These are phyloP conservation scores for Trichoderma erinaceum DNA, from an alignment of 495 filamentous ascomycete genomes.

Conservation along the genomic window DNA sequence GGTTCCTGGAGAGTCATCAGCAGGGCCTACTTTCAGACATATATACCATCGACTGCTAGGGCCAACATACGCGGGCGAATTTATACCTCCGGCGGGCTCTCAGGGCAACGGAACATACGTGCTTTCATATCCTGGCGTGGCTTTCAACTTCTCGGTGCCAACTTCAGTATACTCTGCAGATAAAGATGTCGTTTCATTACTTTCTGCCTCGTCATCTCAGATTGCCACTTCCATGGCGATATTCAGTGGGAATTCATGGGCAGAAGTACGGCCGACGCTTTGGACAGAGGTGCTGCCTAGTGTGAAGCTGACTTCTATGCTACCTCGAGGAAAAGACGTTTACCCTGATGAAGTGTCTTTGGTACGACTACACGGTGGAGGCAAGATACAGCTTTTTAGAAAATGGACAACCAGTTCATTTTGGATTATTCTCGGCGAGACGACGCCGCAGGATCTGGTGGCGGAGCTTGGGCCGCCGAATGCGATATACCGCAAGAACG, in stretches of 20 bases:
- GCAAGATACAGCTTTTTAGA: constrained; percentile 69
- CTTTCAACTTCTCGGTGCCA: constrained; percentile 81
- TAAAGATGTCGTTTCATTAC: constrained; percentile 77
- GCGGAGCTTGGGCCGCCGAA: constrained; percentile 90
- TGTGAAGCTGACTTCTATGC: constrained; percentile 46
- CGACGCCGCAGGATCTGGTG: constrained; percentile 83
- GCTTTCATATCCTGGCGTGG: constrained; percentile 87
- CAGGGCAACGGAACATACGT: constrained; percentile 59
- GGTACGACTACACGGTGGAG: constrained; percentile 65
- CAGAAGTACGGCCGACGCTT: constrained; percentile 65
- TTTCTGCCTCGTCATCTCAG: constrained; percentile 70
- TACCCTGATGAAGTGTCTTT: constrained; percentile 75
- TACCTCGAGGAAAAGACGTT: constrained; percentile 56
- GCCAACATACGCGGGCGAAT: constrained; percentile 88
- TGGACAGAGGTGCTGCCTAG: constrained; percentile 68
- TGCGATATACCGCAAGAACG: constrained; percentile 89
- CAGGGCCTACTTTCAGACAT: constrained; percentile 79
- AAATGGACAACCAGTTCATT: constrained; percentile 50
- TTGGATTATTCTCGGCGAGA: constrained; percentile 67
- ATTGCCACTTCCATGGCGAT: constrained; percentile 74
- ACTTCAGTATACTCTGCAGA: constrained; percentile 69
- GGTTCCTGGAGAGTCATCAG: constrained; percentile 31
- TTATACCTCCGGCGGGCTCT: constrained; percentile 45
- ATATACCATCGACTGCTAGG: constrained; percentile 89
- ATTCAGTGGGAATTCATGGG: constrained; percentile 84